Conservation (phyloP, 768 basidiomycete species). For the Polyporus arcularius region DNA sequence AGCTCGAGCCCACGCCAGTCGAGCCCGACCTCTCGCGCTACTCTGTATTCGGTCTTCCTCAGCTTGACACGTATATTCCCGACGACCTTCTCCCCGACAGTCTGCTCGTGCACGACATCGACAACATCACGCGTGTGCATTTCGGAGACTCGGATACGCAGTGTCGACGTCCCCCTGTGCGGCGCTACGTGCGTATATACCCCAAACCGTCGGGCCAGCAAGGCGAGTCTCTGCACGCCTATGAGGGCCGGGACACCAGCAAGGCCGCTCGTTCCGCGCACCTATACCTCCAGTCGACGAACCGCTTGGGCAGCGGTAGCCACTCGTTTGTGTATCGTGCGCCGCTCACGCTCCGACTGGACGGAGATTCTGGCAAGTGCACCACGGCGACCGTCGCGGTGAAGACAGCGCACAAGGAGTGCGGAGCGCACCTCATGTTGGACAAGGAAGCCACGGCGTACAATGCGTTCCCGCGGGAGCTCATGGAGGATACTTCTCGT, state of each 20-base stretch:
- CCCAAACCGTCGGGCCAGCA: neutral
- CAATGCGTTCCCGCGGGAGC: constrained; percentile 43
- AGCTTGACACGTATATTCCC: constrained; percentile 30
- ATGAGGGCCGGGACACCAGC: neutral
- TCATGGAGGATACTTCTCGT: constrained; percentile 39
- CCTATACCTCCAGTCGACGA: constrained; percentile 45
- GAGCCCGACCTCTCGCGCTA: neutral
- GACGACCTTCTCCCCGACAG: constrained; percentile 27
- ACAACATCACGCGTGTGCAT: constrained; percentile 4
- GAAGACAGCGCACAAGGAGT: constrained; percentile 21
- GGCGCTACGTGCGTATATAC: neutral
- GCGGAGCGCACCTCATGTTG: constrained; percentile 22
- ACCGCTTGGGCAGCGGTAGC: constrained; percentile 44
- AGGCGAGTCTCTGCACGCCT: neutral
- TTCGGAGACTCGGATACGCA: constrained; percentile 11
- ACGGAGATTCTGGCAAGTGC: neutral
- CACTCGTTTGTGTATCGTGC: constrained; percentile 56
- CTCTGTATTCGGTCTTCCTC: constrained; percentile 21
- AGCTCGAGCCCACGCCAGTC: neutral
- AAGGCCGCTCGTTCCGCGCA: constrained; percentile 35
- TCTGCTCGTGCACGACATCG: constrained; percentile 29
- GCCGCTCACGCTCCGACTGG: constrained; percentile 48
- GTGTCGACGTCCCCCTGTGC: neutral
- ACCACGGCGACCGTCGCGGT: constrained; percentile 29
- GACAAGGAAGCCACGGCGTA: constrained; percentile 46